Conservation (phyloP, 306 rosid species). For the Begonia peltatifolia region DNA sequence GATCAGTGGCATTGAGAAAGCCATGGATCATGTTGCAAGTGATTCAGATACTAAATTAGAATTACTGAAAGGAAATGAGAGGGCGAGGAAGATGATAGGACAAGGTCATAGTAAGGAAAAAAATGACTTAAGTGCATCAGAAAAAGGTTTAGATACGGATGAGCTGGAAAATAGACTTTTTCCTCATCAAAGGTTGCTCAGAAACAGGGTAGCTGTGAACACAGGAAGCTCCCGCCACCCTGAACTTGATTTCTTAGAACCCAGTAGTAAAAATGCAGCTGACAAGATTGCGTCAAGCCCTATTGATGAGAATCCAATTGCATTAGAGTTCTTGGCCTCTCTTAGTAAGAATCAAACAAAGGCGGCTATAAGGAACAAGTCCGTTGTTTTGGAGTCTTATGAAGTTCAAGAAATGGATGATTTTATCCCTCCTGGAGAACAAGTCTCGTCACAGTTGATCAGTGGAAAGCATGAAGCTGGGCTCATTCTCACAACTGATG, state of each 20-base stretch:
- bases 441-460: constrained; percentile 15
- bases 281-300: constrained; percentile 26
- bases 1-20: constrained; percentile 89
- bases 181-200: constrained; percentile 72
- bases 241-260: constrained; percentile 13
- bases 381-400: constrained; percentile 12
- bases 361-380: constrained; percentile 13
- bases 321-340: constrained; percentile 53
- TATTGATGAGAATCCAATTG: constrained; percentile 46
- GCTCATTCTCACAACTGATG: constrained; percentile 39
- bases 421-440: constrained; percentile 13
- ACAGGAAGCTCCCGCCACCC: constrained; percentile 12
- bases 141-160: constrained; percentile 34
- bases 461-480: constrained; percentile 29
- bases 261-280: constrained; percentile 11
- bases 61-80: constrained; percentile 5
- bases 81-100: constrained; percentile 9
- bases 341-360: constrained; percentile 21
- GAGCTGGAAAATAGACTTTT: constrained; percentile 71
- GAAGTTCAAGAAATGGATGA: constrained; percentile 45
- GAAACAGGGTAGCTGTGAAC: constrained; percentile 17
- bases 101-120: constrained; percentile 12
- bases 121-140: constrained; percentile 18
- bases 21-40: constrained; percentile 33
- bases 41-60: constrained; percentile 25